Base-by-base conservation (phyloP, 2,329 filamentous ascomycete species). In the Pestalotiopsis sp. region DNA sequence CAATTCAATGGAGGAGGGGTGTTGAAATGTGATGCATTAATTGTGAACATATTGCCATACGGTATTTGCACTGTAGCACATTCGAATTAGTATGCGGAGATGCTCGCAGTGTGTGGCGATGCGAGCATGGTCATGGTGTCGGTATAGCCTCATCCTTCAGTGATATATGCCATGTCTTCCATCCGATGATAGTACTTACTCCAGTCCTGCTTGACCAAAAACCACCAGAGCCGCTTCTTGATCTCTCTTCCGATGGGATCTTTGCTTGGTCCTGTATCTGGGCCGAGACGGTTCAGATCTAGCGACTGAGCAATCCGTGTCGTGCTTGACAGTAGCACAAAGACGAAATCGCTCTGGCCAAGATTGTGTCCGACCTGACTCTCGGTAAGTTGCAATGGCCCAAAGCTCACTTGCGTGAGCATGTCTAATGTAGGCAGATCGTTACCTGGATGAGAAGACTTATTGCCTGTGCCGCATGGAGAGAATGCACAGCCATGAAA, bases 291-390 rank as follows among this genome's bases (percentile, higher is more conserved):
- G 20, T 61, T 61, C n/a, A 61, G 7, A 22, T 61, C 58, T 26
- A 61, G 7, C n/a, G 58, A 61, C 58, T 61, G 58, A 20, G 58
- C 58, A 61, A 61, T 61, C 40, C 58, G 58, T n/a, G 26, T 61
- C 30, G 58, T 61, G 17, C 13, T 39, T 10, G 58, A 61, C 30
- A 61, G 17, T 5, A 61, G 35, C 4, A 61, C 58, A n/a, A 61
- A 61, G 11, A 61, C 58, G 30, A 38, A 61, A 61, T 61, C 58
- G 9, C 58, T 61, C 26, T 39, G 58, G 5, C 58, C 58, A 20
- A 61, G 30, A 61, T 61, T 61, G 35, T 61, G 58, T 2, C 58
- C 58, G 20, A 61, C 58, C 58, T 61, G 24, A n/a, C 38, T 11
- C 9, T 5, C 11, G 0, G n/a, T 61, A 24, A 61, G 58, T 61